Evolutionary conservation across 305 asterid species (phyloP).

Genomic region (Nicotiana rustica): DNA sequence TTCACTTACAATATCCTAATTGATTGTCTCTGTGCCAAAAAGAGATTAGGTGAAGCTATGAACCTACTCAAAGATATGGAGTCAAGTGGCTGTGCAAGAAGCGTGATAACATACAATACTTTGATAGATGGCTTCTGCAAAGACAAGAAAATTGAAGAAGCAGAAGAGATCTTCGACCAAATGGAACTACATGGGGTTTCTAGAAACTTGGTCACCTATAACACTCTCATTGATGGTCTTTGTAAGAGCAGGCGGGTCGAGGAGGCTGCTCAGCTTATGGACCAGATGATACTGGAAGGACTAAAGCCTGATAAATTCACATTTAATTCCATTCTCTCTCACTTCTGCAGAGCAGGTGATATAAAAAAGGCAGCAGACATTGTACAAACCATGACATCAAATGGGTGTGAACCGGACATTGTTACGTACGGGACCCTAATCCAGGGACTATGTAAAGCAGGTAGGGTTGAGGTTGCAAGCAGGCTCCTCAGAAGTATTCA

Average conservation of each 20-base stretch:
- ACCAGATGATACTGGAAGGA: slow-evolving; percentile 90
- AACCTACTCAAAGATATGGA: slow-evolving; percentile 82
- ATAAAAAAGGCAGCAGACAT: slow-evolving; percentile 85
- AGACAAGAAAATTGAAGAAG: slow-evolving; percentile 67
- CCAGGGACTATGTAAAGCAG: slow-evolving; percentile 86
- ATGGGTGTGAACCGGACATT: slow-evolving; percentile 83
- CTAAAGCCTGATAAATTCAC: slow-evolving; percentile 78
- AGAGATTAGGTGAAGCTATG: slow-evolving; percentile 73
- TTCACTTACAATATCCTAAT: slow-evolving; percentile 87
- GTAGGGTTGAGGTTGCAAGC: slow-evolving; percentile 68
- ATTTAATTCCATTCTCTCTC: slow-evolving; percentile 75
- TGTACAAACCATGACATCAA: slow-evolving; percentile 75
- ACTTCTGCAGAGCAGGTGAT: slow-evolving; percentile 81
- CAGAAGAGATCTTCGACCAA: slow-evolving; percentile 86
- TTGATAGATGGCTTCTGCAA: slow-evolving; percentile 88
- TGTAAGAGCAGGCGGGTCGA: slow-evolving; percentile 72
- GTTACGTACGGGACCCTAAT: slow-evolving; percentile 84
- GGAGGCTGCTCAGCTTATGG: slow-evolving; percentile 91
- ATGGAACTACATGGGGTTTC: slow-evolving; percentile 89
- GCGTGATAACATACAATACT: slow-evolving; percentile 74
- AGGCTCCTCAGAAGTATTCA: slow-evolving; percentile 78
- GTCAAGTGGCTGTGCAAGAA: slow-evolving; percentile 74
- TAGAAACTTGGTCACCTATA: slow-evolving; percentile 72
- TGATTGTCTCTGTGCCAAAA: slow-evolving; percentile 70
- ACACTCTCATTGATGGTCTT: slow-evolving; percentile 88